Percentiles rank a stretch among this genome's conserved stretches.
phyloP scores from a whole-genome alignment of 1,284 basidiomycete genomes.

The Lignosus rhinocerotis region DNA sequence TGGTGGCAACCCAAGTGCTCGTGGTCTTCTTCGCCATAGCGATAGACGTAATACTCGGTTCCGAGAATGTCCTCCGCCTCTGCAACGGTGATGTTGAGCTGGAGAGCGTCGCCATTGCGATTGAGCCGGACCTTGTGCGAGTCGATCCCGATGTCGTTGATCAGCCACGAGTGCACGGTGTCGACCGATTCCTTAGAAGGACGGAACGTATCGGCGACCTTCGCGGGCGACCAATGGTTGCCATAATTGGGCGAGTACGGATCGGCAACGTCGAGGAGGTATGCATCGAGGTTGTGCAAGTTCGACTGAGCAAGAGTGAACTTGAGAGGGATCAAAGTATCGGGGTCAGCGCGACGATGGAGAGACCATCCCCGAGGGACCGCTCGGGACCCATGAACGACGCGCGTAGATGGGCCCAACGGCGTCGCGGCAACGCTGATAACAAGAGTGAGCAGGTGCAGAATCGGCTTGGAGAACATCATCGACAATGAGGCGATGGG shows the following conservation, averaged over 20 bases:
- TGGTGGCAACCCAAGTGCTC: constrained; percentile 31
- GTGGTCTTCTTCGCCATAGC: constrained; percentile 36
- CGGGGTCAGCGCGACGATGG: constrained; percentile 6
- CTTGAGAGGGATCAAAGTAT: neutral
- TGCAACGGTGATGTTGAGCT: constrained; percentile 41
- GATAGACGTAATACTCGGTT: constrained; percentile 46
- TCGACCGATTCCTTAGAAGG: constrained; percentile 42
- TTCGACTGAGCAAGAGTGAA: constrained; percentile 46
- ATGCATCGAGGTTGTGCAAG: constrained; percentile 39
- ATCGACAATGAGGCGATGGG: neutral
- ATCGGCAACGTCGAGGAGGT: constrained; percentile 45
- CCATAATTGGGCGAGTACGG: constrained; percentile 43
- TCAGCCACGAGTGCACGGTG: constrained; percentile 34
- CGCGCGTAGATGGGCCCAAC: neutral
- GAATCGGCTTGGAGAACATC: neutral
- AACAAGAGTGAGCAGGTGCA: neutral
- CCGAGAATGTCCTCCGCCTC: constrained; percentile 45
- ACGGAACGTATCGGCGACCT: constrained; percentile 41
- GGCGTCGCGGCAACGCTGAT: neutral
- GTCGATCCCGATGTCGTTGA: constrained; percentile 31
- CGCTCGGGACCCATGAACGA: neutral
- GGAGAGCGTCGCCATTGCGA: constrained; percentile 40
- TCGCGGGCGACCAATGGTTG: constrained; percentile 40
- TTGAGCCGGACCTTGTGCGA: constrained; percentile 34
- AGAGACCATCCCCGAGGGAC: constrained; percentile 5